phyloP scores from a whole-genome alignment of 352 stramenopile species.

The Globisporangium mamillatum region DNA sequence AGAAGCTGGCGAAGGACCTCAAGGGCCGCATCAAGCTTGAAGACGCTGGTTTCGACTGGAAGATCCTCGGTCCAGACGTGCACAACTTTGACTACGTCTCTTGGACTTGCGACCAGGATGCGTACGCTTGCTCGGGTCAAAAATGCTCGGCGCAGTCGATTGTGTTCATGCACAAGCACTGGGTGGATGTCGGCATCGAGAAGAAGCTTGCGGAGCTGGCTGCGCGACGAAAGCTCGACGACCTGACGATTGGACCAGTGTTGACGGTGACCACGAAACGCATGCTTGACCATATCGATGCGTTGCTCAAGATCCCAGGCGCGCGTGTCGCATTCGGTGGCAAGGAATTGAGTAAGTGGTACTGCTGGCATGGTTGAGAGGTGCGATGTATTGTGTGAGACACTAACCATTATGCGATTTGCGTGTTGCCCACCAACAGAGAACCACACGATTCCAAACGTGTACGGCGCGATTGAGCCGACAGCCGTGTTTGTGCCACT shows the following conservation, averaged over 20 bases:
- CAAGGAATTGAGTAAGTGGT: slow-evolving; percentile 73
- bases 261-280: slow-evolving; percentile 95
- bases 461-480: slow-evolving; percentile 96
- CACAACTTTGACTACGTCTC: slow-evolving; percentile 96
- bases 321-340: slow-evolving; percentile 95
- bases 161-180: slow-evolving; percentile 98
- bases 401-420: background rate
- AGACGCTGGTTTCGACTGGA: slow-evolving; percentile 99
- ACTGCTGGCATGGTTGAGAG: background rate
- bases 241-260: slow-evolving; percentile 96
- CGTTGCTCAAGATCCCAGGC: slow-evolving; percentile 91
- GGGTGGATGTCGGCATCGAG: slow-evolving; percentile 88
- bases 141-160: slow-evolving; percentile 99
- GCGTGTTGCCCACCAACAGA: slow-evolving; percentile 26
- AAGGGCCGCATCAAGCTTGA: slow-evolving; percentile 94
- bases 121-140: slow-evolving; percentile 97
- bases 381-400: background rate
- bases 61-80: slow-evolving; percentile 95
- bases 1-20: slow-evolving; percentile 92
- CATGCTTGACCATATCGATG: slow-evolving; percentile 93
- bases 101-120: slow-evolving; percentile 98
- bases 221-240: slow-evolving; percentile 85
- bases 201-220: slow-evolving; percentile 92
- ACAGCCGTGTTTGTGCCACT: slow-evolving; percentile 98
- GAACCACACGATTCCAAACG: slow-evolving; percentile 93